phyloP scores from a whole-genome alignment of 2,329 filamentous ascomycete genomes.

The Ophiostoma angusticollis region DNA sequence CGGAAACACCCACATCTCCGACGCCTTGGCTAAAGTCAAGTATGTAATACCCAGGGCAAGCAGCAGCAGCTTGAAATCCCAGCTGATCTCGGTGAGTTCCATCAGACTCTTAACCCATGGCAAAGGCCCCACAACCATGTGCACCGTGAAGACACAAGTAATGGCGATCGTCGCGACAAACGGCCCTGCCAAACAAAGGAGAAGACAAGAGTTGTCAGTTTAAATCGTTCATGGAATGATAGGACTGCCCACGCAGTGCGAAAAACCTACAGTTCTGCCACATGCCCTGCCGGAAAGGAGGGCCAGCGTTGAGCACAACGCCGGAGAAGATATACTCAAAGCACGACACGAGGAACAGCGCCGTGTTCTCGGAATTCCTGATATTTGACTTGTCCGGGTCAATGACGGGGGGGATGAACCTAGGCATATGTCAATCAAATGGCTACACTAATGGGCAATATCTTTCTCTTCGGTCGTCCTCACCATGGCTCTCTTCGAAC shows the following conservation, averaged over 20 bases:
- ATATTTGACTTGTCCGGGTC: slow-evolving; percentile 72
- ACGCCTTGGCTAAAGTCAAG: slow-evolving; percentile 54
- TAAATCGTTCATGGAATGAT: too few relatives aligned
- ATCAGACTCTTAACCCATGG: slow-evolving; percentile 59
- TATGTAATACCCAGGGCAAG: slow-evolving; percentile 57
- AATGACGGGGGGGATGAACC: slow-evolving; percentile 68
- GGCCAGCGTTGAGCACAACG: slow-evolving; percentile 80
- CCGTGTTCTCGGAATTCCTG: slow-evolving; percentile 85
- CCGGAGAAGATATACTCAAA: slow-evolving; percentile 92
- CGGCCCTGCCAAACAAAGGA: slow-evolving; percentile 43
- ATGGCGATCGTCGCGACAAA: slow-evolving; percentile 67
- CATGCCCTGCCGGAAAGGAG: slow-evolving; percentile 74
- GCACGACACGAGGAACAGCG: slow-evolving; percentile 78
- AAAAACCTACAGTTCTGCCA: slow-evolving; percentile 57
- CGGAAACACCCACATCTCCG: slow-evolving; percentile 60
- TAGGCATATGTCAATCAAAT: background rate
- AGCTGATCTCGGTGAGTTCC: slow-evolving; percentile 70
- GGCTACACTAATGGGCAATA: too few relatives aligned
- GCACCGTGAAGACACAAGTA: slow-evolving; percentile 54
- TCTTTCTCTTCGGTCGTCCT: too few relatives aligned
- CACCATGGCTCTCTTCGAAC: slow-evolving; percentile 74
- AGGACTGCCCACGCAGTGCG: background rate
- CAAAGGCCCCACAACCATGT: slow-evolving; percentile 70
- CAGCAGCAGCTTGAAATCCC: slow-evolving; percentile 60
- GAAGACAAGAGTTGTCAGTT: background rate